Percentiles rank a stretch among this genome's conserved stretches.
phyloP scores from a whole-genome alignment of 2,329 filamentous ascomycete genomes.

The Mycogone perniciosa region DNA sequence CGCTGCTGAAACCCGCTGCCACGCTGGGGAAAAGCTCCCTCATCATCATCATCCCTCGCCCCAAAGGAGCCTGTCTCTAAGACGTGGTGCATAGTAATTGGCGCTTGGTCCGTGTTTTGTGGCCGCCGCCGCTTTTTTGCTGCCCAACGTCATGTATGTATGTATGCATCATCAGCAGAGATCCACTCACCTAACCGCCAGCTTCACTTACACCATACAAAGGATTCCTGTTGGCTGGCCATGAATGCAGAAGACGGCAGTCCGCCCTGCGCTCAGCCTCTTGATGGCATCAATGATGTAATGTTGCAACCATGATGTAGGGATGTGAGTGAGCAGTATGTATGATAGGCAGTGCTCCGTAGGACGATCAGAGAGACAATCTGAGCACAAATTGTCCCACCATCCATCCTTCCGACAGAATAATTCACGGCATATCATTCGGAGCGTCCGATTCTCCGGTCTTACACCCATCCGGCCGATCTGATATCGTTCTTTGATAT shows the following conservation, averaged over 20 bases:
- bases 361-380: too few species aligned
- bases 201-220: slow-evolving; percentile 1
- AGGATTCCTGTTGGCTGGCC: slow-evolving; percentile 6
- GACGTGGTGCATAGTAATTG: slow-evolving; percentile 22
- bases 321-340: too few species aligned
- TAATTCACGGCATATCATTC: too few species aligned
- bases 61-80: background rate
- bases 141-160: slow-evolving; percentile 18
- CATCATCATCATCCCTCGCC: background rate
- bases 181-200: slow-evolving; percentile 2
- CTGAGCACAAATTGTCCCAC: background rate
- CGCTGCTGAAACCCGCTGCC: slow-evolving; percentile 1
- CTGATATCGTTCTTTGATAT: too few species aligned
- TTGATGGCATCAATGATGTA: too few species aligned
- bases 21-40: background rate
- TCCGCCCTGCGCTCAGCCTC: too few species aligned
- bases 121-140: slow-evolving; percentile 16
- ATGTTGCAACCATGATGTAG: too few species aligned
- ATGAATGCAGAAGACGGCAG: background rate
- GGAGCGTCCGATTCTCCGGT: too few species aligned
- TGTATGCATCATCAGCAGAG: background rate
- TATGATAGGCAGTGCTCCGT: too few species aligned
- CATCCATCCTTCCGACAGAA: background rate
- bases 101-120: slow-evolving; percentile 4
- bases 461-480: too few species aligned